Conservation (phyloP, 2,329 filamentous ascomycete genomes). For the Ascochyta fabae region DNA sequence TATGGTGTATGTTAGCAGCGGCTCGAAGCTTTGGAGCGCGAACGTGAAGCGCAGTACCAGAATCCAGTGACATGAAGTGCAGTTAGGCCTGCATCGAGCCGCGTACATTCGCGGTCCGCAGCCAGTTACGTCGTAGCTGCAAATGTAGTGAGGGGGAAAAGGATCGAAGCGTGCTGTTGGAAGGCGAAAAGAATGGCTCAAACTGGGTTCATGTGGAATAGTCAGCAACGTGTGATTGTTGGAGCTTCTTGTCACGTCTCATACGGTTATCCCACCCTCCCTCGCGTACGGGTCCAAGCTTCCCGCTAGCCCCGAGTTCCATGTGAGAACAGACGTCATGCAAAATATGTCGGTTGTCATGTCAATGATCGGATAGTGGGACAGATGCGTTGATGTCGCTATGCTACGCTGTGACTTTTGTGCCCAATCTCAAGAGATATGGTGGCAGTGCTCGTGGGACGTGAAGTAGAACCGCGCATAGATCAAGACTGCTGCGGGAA, state of each 20-base stretch:
- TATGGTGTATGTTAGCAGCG: conserved; percentile 47
- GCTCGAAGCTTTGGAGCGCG: conserved; percentile 12
- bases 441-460: background rate
- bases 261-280: conserved; percentile 11
- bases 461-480: background rate
- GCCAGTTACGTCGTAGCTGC: conserved; percentile 26
- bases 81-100: conserved; percentile 46
- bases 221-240: conserved; percentile 21
- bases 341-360: background rate
- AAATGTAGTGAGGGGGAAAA: background rate
- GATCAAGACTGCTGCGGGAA: conserved; percentile 35
- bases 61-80: conserved; percentile 49
- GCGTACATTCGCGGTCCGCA: conserved; percentile 36
- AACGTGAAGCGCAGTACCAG: conserved; percentile 36
- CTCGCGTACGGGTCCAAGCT: conserved; percentile 19
- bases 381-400: conserved; percentile 1
- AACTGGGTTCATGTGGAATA: conserved; percentile 11
- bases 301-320: conserved; percentile 15
- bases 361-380: background rate
- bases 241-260: conserved; percentile 10
- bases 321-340: conserved; percentile 16
- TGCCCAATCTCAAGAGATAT: background rate
- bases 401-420: conserved; percentile 17
- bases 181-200: background rate
- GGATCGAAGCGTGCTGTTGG: background rate